Evolutionary conservation across 2,329 filamentous ascomycete species (phyloP), one percentile per base, ranked within the genome.

Genomic region (Diaporthe nobilis): DNA sequence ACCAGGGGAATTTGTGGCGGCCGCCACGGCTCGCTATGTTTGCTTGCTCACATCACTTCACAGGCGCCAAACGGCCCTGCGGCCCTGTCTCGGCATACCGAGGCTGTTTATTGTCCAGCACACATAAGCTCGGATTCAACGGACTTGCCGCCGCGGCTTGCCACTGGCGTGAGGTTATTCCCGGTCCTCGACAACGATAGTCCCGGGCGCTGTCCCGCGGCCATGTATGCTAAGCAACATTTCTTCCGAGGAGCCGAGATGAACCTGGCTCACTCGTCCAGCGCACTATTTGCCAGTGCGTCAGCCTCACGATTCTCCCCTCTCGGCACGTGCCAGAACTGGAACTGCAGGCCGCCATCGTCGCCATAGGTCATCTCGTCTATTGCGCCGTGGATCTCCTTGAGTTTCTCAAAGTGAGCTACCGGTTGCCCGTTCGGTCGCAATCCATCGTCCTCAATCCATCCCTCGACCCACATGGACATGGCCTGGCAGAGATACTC

Each of bases 281-380:
- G 72, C 51, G 72, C 76, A 22, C 28, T 57, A 13, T 76, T 76
- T 6, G 78, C 78, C n/a, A 79, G 57, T 15, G 31, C 58, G 20
- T 79, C 74, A 13, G 78, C 78, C 34, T 77, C 75, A 22, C 3
- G 25, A 37, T 80, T 79, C 8, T 77, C 39, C 25, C 68, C 77
- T 5, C 77, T 73, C 9, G 76, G 76, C 1, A 77, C 60, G 42
- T 75, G 47, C 78, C 78, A 79, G 70, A 80, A 78, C 51, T 77
- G 63, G 25, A 79, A 39, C 0, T 75, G 37, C 44, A 79, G n/a
- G 13, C 72, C 75, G 8, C 73, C 76, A 7, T 79, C 72, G 34
- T 76, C 73, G n/a, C 67, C 71, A 22, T 75, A 73, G 4, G 61
- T 74, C 77, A 80, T 75, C 5, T 79, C 74, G 3, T 78, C 68